A percentile compares a stretch with the other conserved stretches of the same genome.
phyloP scores from a whole-genome alignment of 257 asterid genomes.

The Nicotiana tabacum region DNA sequence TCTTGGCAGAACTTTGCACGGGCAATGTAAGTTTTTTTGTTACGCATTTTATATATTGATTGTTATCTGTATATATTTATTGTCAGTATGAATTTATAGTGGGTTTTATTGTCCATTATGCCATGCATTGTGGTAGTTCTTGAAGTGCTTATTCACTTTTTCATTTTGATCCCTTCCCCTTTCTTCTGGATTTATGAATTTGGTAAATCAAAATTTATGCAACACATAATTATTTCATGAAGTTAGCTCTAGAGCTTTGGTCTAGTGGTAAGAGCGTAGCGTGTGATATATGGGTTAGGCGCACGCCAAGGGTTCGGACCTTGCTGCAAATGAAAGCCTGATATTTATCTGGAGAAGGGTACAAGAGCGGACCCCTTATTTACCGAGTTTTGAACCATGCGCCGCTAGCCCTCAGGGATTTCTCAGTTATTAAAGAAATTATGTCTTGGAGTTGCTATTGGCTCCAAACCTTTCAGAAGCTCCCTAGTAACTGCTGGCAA shows the following conservation, averaged over 20 bases:
- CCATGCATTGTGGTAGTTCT: slow-evolving; percentile 3
- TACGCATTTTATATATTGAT: background rate
- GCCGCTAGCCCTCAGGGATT: background rate
- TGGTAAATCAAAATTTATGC: background rate
- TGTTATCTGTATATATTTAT: background rate
- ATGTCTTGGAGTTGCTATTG: background rate
- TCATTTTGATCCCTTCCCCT: background rate
- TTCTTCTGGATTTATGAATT: slow-evolving; percentile 3
- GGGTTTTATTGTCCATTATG: background rate
- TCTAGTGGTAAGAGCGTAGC: background rate
- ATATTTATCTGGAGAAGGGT: background rate
- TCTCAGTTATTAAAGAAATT: background rate
- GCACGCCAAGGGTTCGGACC: background rate
- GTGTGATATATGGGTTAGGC: background rate
- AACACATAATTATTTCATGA: background rate
- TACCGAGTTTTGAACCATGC: background rate
- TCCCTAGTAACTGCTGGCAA: background rate
- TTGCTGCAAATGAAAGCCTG: background rate
- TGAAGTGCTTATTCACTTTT: background rate
- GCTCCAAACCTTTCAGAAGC: background rate
- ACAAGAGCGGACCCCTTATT: background rate
- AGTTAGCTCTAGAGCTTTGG: background rate
- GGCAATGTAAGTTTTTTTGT: slow-evolving; percentile 57
- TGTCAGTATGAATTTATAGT: background rate
- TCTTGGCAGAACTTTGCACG: slow-evolving; percentile 79